Percentiles rank a stretch among this genome's conserved stretches.
Conservation (phyloP, 2,329 filamentous ascomycete genomes). For the Didymosphaeria variabile region DNA sequence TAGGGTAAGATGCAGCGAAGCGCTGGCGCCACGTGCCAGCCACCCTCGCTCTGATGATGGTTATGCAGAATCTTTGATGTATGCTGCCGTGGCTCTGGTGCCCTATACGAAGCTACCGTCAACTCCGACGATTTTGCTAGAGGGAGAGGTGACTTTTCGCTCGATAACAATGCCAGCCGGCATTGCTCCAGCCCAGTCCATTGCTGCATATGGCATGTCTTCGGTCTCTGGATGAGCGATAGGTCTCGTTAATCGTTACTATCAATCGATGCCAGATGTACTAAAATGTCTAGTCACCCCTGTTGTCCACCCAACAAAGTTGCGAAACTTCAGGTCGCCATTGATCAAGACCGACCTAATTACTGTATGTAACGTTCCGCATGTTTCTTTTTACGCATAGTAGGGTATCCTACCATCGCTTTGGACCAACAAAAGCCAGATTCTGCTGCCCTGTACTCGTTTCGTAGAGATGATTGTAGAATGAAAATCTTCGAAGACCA, state of each 20-base stretch:
- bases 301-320: slow-evolving; percentile 16
- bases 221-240: neutral
- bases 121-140: slow-evolving; percentile 8
- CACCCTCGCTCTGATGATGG: slow-evolving; percentile 2
- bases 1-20: slow-evolving; percentile 14
- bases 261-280: neutral
- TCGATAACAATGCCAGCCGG: slow-evolving; percentile 5
- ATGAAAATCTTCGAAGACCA: slow-evolving; percentile 12
- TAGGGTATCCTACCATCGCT: slow-evolving; percentile 7
- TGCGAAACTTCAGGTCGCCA: neutral
- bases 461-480: slow-evolving; percentile 16
- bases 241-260: neutral
- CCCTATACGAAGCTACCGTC: slow-evolving; percentile 13
- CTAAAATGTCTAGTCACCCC: slow-evolving; percentile 9
- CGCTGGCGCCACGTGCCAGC: slow-evolving; percentile 16
- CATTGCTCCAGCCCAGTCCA: slow-evolving; percentile 10
- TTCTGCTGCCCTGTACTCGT: neutral
- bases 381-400: neutral
- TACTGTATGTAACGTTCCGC: neutral
- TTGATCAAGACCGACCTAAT: neutral
- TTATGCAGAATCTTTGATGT: slow-evolving; percentile 10
- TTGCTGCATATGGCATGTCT: neutral
- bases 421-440: slow-evolving; percentile 18
- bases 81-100: slow-evolving; percentile 14
- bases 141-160: slow-evolving; percentile 14